Conservation (phyloP, 176 grass and related monocot species). For the Echinochloa phyllopogon region DNA sequence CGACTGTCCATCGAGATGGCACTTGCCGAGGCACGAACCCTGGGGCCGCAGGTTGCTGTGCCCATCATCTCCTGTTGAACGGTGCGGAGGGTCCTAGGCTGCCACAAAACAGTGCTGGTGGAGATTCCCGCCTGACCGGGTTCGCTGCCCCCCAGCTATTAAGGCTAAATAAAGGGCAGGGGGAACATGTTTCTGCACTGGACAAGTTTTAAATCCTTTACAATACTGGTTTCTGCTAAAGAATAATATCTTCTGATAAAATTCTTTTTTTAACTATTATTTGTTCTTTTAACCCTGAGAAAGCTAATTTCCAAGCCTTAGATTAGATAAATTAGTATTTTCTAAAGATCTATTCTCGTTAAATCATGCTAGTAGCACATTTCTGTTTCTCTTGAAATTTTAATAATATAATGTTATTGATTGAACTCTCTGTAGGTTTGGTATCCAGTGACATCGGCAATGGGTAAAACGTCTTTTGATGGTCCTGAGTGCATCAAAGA, state of each 20-base stretch:
- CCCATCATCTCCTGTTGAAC: neutral
- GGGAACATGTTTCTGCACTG: neutral
- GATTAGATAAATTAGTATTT: neutral
- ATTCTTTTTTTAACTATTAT: neutral
- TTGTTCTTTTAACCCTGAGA: neutral
- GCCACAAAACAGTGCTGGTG: no score
- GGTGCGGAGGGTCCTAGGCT: no score
- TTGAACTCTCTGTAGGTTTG: conserved; percentile 58
- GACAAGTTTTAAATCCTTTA: neutral
- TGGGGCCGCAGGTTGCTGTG: neutral
- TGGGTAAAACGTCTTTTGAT: conserved; percentile 88
- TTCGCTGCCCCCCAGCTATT: no score
- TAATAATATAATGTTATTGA: conserved; percentile 27
- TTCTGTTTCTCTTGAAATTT: conserved; percentile 21
- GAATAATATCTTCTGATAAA: neutral
- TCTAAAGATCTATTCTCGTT: neutral
- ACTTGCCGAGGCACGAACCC: neutral
- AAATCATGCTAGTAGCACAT: neutral
- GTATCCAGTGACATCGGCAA: conserved; percentile 71
- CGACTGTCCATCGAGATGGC: neutral
- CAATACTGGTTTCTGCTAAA: neutral
- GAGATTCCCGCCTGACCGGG: no score
- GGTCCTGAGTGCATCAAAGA: conserved; percentile 88
- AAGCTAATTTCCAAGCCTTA: neutral
- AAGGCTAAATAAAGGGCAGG: no score